Conservation (phyloP, 2,329 filamentous ascomycete species). For the Neocatenulostroma microsporum region DNA sequence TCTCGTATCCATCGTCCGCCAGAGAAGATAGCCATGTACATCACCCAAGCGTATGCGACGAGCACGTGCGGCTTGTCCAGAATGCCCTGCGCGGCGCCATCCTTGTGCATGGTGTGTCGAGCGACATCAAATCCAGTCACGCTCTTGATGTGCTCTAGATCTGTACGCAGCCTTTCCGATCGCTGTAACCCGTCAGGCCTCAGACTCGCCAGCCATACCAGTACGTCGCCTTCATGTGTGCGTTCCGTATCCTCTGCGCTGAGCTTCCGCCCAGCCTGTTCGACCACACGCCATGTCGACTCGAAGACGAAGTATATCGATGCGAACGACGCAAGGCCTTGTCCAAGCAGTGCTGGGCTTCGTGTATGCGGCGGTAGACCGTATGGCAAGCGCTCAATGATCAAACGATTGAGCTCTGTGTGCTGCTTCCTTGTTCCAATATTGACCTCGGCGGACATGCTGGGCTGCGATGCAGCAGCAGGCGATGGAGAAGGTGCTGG, state of each 20-base stretch:
- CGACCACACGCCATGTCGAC: slow-evolving; percentile 51
- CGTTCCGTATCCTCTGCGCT: too few relatives aligned
- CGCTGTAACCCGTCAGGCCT: slow-evolving; percentile 27
- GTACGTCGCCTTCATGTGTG: slow-evolving; percentile 11
- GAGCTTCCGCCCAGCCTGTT: not conserved
- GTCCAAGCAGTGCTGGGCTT: slow-evolving; percentile 55
- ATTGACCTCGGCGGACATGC: slow-evolving; percentile 37
- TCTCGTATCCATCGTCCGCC: slow-evolving; percentile 64
- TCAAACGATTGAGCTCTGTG: slow-evolving; percentile 60
- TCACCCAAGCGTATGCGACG: slow-evolving; percentile 66
- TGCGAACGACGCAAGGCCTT: slow-evolving; percentile 61
- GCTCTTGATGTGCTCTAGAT: slow-evolving; percentile 20
- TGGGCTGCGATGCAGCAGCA: slow-evolving; percentile 11
- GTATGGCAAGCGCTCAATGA: slow-evolving; percentile 60
- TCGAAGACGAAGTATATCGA: slow-evolving; percentile 67
- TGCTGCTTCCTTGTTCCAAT: slow-evolving; percentile 43
- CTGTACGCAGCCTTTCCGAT: slow-evolving; percentile 22
- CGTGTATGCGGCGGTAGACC: slow-evolving; percentile 57
- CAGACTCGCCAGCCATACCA: slow-evolving; percentile 22
- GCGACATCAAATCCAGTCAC: not conserved
- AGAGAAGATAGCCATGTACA: slow-evolving; percentile 75
- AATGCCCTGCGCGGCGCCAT: too few relatives aligned
- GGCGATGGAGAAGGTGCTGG: slow-evolving; percentile 12
- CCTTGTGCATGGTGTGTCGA: too few relatives aligned
- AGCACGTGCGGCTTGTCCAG: slow-evolving; percentile 56